phyloP scores from a whole-genome alignment of 441 rosid genomes.

The Pelargonium citronellum region DNA sequence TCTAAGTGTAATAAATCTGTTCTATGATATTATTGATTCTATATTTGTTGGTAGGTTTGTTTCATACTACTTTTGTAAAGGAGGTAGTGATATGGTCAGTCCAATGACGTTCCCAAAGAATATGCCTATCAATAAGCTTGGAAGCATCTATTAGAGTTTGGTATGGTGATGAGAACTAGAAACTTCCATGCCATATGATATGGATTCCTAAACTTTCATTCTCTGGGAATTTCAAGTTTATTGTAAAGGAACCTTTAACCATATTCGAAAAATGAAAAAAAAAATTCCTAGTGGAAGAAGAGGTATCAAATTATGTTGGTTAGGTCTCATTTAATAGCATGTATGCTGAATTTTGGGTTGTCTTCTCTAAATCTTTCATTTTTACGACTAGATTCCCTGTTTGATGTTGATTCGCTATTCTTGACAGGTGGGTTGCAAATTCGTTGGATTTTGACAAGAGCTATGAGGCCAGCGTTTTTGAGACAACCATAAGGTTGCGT shows the following conservation, averaged over 20 bases:
- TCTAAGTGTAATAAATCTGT: neutral
- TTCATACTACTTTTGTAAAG: neutral
- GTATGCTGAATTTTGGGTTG: neutral
- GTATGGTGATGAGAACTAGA: neutral
- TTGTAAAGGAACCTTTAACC: neutral
- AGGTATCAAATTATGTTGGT: neutral
- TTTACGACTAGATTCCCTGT: neutral
- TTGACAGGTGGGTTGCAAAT: slow-evolving; percentile 88
- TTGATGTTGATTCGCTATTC: slow-evolving; percentile 6
- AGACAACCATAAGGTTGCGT: slow-evolving; percentile 99
- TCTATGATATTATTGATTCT: neutral
- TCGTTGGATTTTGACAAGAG: slow-evolving; percentile 87
- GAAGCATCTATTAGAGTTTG: neutral
- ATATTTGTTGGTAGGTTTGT: neutral
- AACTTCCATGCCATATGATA: neutral
- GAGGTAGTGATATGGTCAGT: neutral
- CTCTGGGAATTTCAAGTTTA: neutral
- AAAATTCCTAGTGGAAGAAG: neutral
- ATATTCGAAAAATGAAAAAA: neutral
- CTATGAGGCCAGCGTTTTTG: slow-evolving; percentile 92
- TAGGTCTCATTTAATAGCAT: neutral
- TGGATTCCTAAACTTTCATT: neutral
- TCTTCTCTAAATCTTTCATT: neutral
- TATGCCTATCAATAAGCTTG: slow-evolving; percentile 1
- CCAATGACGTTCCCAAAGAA: neutral